A percentile compares a stretch with the other conserved stretches of the same genome.
Evolutionary conservation across 495 filamentous ascomycete species (phyloP).

Genomic region (Lasiosphaeriaceae sp.): DNA sequence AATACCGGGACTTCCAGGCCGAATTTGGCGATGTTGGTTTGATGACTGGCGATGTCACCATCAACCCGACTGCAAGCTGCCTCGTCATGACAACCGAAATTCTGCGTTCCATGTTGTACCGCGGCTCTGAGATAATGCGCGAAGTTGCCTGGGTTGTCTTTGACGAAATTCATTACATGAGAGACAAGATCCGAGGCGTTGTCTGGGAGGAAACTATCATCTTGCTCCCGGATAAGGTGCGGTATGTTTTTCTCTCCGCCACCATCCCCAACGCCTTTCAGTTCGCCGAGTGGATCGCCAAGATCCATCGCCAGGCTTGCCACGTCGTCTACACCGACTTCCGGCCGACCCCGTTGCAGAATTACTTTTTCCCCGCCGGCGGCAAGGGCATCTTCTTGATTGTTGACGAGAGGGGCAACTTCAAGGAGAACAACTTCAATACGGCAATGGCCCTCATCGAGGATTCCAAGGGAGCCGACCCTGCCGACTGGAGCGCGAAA

Average conservation of each 20-base stretch:
- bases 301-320: constrained; percentile 93
- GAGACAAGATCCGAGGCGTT: constrained; percentile 88
- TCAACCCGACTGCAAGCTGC: constrained; percentile 96
- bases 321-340: constrained; percentile 99
- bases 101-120: constrained; percentile 95
- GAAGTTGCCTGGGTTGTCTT: constrained; percentile 98
- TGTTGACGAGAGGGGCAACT: constrained; percentile 92
- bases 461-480: constrained; percentile 82
- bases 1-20: constrained; percentile 91
- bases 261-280: constrained; percentile 99
- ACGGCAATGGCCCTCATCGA: constrained; percentile 86
- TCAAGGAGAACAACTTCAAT: constrained; percentile 95
- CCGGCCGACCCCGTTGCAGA: constrained; percentile 89
- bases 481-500: constrained; percentile 71
- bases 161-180: constrained; percentile 98
- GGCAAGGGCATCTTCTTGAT: constrained; percentile 91
- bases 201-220: constrained; percentile 99
- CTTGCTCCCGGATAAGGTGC: constrained; percentile 92
- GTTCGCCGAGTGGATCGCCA: constrained; percentile 97
- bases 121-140: constrained; percentile 98
- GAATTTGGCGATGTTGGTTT: constrained; percentile 96
- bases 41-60: constrained; percentile 99
- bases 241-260: constrained; percentile 95
- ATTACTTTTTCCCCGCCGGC: constrained; percentile 95
- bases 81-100: constrained; percentile 99